Conservation (phyloP, 1,139 yeast genomes). For the Geotrichum fermentans region DNA sequence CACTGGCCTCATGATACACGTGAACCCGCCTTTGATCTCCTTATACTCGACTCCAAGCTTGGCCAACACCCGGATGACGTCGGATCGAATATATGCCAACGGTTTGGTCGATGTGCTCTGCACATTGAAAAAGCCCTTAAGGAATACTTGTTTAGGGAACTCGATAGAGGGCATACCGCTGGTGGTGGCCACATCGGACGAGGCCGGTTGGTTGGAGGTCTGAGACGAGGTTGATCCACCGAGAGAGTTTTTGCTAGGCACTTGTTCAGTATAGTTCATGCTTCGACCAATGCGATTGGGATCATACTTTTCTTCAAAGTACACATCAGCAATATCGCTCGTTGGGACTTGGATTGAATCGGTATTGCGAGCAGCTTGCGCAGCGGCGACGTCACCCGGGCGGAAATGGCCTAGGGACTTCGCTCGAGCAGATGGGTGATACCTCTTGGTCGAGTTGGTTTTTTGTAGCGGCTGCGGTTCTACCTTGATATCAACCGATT, state of each 20-base stretch:
- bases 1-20: slow-evolving; percentile 65
- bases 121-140: slow-evolving; percentile 92
- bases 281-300: background rate
- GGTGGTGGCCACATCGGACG: slow-evolving; percentile 8
- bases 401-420: slow-evolving; percentile 80
- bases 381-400: slow-evolving; percentile 30
- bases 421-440: slow-evolving; percentile 85
- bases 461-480: background rate
- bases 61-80: slow-evolving; percentile 72
- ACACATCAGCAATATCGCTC: slow-evolving; percentile 43
- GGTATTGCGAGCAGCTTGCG: slow-evolving; percentile 20
- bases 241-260: slow-evolving; percentile 14
- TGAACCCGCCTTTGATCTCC: slow-evolving; percentile 92
- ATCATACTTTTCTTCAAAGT: slow-evolving; percentile 48
- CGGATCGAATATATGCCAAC: slow-evolving; percentile 79
- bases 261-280: background rate
- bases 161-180: slow-evolving; percentile 84
- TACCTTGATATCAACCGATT: slow-evolving; percentile 1
- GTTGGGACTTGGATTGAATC: slow-evolving; percentile 35
- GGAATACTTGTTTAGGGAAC: slow-evolving; percentile 82
- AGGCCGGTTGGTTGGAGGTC: slow-evolving; percentile 9
- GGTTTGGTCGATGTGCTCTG: slow-evolving; percentile 94
- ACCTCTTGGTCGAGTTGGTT: slow-evolving; percentile 32
- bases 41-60: slow-evolving; percentile 75
- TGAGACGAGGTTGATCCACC: slow-evolving; percentile 10